phyloP scores from a whole-genome alignment of 106 monocot species.

The Hemerocallis citrina region DNA sequence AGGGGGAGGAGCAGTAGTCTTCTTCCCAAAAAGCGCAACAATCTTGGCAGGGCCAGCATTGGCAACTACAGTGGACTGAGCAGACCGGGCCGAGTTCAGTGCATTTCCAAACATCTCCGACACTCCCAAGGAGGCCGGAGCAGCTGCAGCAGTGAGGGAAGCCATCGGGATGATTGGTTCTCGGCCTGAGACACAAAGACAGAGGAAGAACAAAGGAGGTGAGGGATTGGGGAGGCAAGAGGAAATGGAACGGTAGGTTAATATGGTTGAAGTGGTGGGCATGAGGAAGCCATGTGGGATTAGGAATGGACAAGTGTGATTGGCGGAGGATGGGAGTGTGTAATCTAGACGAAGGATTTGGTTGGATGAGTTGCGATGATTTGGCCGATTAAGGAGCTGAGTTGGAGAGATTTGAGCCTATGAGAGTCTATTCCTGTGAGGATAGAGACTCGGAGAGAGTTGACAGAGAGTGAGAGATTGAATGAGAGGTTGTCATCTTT shows the following conservation, averaged over 20 bases:
- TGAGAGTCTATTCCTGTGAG: neutral
- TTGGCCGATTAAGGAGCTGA: conserved; percentile 41
- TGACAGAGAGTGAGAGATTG: too few species aligned
- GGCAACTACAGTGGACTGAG: conserved; percentile 18
- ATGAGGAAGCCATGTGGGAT: conserved; percentile 30
- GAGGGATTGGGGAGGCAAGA: neutral
- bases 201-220: neutral
- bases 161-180: conserved; percentile 3
- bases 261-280: conserved; percentile 49
- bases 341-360: conserved; percentile 37
- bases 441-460: too few species aligned
- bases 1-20: conserved; percentile 37
- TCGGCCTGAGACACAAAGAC: too few species aligned
- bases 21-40: conserved; percentile 66
- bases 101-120: conserved; percentile 72
- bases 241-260: neutral
- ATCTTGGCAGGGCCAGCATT: conserved; percentile 31
- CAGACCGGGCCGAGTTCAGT: conserved; percentile 12
- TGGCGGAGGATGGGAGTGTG: conserved; percentile 12
- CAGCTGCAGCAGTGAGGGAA: conserved; percentile 22
- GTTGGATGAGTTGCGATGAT: conserved; percentile 24
- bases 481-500: too few species aligned
- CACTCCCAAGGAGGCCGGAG: conserved; percentile 49
- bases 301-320: conserved; percentile 19
- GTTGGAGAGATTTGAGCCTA: conserved; percentile 15